Evolutionary conservation across 257 asterid genomes (phyloP).

Genomic region (Striga asiatica): DNA sequence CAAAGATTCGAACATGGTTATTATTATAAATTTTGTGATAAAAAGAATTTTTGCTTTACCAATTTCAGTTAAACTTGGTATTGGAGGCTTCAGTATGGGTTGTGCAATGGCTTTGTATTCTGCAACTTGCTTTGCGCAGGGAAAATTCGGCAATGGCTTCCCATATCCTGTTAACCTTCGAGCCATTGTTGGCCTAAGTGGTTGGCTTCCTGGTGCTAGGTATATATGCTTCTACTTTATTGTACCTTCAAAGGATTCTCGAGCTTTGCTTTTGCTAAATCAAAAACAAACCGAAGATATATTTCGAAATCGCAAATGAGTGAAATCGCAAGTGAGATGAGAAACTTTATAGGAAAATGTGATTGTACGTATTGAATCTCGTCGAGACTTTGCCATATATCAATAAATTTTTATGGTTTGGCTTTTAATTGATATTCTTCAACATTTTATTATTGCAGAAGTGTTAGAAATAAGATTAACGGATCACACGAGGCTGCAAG

Average conservation of each 20-base stretch:
- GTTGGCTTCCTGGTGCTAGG: constrained; percentile 99
- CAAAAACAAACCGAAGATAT: too few species aligned
- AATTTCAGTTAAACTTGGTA: constrained; percentile 76
- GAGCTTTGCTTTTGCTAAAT: too few species aligned
- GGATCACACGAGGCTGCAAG: constrained; percentile 76
- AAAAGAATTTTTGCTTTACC: too few species aligned
- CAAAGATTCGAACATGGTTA: neutral
- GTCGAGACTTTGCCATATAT: too few species aligned
- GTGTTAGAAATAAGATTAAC: constrained; percentile 57
- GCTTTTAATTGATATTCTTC: too few species aligned
- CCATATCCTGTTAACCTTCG: constrained; percentile 67
- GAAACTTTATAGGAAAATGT: too few species aligned
- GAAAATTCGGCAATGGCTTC: constrained; percentile 69
- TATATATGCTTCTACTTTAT: constrained; percentile 12
- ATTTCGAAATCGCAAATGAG: too few species aligned
- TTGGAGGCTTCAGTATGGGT: constrained; percentile 99
- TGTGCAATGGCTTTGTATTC: constrained; percentile 89
- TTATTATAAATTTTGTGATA: neutral
- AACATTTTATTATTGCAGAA: constrained; percentile 41
- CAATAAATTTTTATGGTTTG: too few species aligned
- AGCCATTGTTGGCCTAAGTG: constrained; percentile 79
- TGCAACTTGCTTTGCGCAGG: constrained; percentile 81
- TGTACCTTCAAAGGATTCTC: constrained; percentile 5
- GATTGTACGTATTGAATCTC: too few species aligned
- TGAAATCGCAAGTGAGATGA: too few species aligned